phyloP scores from a whole-genome alignment of 148 eudicot species.

The Silene conica region DNA sequence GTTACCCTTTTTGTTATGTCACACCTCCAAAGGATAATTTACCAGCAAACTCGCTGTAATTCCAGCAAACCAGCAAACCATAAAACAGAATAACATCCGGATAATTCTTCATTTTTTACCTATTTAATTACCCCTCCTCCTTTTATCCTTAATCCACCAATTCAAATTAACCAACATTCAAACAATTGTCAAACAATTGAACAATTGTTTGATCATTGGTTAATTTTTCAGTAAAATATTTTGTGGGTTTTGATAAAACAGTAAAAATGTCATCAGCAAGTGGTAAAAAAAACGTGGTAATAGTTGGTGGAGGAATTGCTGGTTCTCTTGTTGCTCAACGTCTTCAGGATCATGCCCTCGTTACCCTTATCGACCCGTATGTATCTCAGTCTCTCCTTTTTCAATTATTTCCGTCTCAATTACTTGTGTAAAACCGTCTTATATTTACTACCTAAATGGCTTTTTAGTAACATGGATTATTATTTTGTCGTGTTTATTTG shows the following conservation, averaged over 20 bases:
- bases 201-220: not conserved
- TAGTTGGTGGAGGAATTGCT: constrained; percentile 41
- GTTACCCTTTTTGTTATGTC: too few relatives aligned
- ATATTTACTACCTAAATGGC: too few relatives aligned
- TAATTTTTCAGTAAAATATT: not conserved
- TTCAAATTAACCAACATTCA: not conserved
- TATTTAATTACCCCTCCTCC: not conserved
- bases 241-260: not conserved
- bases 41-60: not conserved
- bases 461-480: too few relatives aligned
- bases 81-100: not conserved
- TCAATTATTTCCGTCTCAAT: too few relatives aligned
- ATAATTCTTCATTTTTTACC: constrained; percentile 1
- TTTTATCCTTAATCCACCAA: not conserved
- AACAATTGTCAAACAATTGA: not conserved
- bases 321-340: constrained; percentile 37
- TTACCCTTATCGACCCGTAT: constrained; percentile 15
- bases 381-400: too few relatives aligned
- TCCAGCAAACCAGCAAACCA: constrained; percentile 12
- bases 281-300: constrained; percentile 25
- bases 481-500: too few relatives aligned
- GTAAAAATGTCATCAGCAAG: constrained; percentile 2
- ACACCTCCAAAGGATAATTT: not conserved
- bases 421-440: too few relatives aligned
- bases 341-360: constrained; percentile 28